These are phyloP conservation scores for Beauveria australis DNA, from an alignment of 2,329 filamentous ascomycete genomes.

Conservation along the genomic window DNA sequence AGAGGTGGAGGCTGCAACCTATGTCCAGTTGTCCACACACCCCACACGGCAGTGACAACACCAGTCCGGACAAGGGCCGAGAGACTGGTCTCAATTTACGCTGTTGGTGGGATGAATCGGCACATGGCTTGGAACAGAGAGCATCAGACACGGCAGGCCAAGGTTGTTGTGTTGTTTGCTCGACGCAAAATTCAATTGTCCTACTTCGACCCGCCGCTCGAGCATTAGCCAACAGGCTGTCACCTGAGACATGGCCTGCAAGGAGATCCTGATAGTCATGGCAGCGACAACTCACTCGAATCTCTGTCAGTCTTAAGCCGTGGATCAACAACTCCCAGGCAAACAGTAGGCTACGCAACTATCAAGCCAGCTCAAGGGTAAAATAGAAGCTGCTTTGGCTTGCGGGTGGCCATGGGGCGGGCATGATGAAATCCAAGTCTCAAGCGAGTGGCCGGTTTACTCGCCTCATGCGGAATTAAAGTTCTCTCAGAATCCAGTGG, in stretches of 20 bases:
- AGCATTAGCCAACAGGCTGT: neutral
- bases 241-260: neutral
- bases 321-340: neutral
- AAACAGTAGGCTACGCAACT: neutral
- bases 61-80: conserved; percentile 8
- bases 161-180: neutral
- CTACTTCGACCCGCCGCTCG: neutral
- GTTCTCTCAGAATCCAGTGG: neutral
- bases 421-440: neutral
- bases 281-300: neutral
- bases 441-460: neutral
- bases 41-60: conserved; percentile 2
- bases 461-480: neutral
- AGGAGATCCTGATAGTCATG: neutral
- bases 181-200: neutral
- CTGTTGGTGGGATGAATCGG: conserved; percentile 2
- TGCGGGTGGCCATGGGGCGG: neutral
- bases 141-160: neutral
- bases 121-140: neutral
- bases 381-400: neutral
- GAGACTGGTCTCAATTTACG: conserved; percentile 1
- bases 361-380: neutral
- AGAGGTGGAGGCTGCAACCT: neutral
- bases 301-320: neutral
- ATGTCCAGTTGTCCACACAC: neutral